Conservation (phyloP, 805 yeast genomes). For the Grigorovia humatica region DNA sequence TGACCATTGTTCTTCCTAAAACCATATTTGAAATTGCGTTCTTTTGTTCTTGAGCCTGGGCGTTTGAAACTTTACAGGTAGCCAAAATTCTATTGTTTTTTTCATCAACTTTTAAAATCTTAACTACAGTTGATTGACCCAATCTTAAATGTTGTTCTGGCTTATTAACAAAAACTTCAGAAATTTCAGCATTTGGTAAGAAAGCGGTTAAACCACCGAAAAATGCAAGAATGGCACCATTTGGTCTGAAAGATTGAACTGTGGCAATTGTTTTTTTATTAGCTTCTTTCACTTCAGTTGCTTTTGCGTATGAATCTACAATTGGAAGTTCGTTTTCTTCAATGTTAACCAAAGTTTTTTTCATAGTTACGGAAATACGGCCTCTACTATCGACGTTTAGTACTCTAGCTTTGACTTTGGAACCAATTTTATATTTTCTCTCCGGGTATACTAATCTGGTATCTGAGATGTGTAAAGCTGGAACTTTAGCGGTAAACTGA, state of each 20-base stretch:
- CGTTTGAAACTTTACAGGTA: slow-evolving; percentile 59
- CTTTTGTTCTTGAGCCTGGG: slow-evolving; percentile 37
- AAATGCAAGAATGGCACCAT: slow-evolving; percentile 78
- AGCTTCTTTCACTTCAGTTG: slow-evolving; percentile 31
- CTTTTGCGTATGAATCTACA: slow-evolving; percentile 39
- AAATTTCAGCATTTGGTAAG: slow-evolving; percentile 78
- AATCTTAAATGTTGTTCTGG: slow-evolving; percentile 69
- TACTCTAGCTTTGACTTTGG: slow-evolving; percentile 68
- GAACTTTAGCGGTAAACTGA: slow-evolving; percentile 64
- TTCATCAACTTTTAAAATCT: slow-evolving; percentile 47
- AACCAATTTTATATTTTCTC: slow-evolving; percentile 78
- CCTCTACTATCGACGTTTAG: slow-evolving; percentile 39
- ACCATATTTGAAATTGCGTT: slow-evolving; percentile 37
- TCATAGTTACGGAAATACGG: slow-evolving; percentile 56
- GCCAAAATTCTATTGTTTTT: slow-evolving; percentile 50
- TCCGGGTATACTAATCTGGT: slow-evolving; percentile 80
- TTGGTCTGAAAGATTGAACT: slow-evolving; percentile 56
- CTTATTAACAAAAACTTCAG: slow-evolving; percentile 72
- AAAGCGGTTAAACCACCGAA: slow-evolving; percentile 72
- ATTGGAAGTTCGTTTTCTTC: slow-evolving; percentile 28
- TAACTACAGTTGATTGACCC: slow-evolving; percentile 76
- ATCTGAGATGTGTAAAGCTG: slow-evolving; percentile 72
- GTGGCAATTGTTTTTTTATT: slow-evolving; percentile 57
- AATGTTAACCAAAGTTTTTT: slow-evolving; percentile 66
- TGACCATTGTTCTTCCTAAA: slow-evolving; percentile 53